Base-by-base conservation (phyloP, 225 moss, liverwort and hornwort species). In the Takakia lepidozioides region DNA sequence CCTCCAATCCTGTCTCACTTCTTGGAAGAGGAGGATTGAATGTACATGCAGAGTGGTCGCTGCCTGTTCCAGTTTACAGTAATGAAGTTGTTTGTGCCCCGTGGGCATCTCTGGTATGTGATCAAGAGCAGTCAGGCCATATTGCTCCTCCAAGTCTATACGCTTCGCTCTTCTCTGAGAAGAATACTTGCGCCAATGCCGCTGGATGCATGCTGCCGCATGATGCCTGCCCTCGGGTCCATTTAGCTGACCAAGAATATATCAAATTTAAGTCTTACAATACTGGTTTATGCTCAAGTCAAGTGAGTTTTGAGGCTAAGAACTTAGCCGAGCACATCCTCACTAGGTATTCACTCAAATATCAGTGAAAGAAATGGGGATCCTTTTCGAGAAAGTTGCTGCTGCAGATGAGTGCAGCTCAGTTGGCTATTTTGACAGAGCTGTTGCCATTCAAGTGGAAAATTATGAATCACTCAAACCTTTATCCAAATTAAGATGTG, bases 181-280 rank as follows among this genome's bases (percentile, higher is more conserved):
- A 38, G 52, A 36, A 26, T 66, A 73, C 25, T 53, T 66, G 22
- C 47, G 35, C 65, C 73, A 79, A 42, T 52, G 20, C 59, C 46
- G 54, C 51, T 72, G 77, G 47, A 78, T 78, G 58, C 68, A 61
- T 58, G 64, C 55, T 26, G 78, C 73, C 54, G 78, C 69, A 34
- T 60, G 43, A 25, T 74, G 38, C 49, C 63, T 58, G 54, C 68
- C 54, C 27, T 54, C 41, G 18, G 21, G 41, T 5, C 39, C 42
- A 17, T 7, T 27, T 15, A 35, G 30, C 50, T 60, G 51, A 51
- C 42, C 22, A 26, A 13, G 3, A 16, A 50, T n/a, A n/a, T n/a
- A n/a, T n/a, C n/a, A n/a, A n/a, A n/a, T n/a, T n/a, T n/a, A n/a
- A n/a, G n/a, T n/a, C n/a, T n/a, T n/a, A n/a, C n/a, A n/a, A n/a